Evolutionary conservation across 805 yeast species (phyloP), one percentile per base, ranked within the genome.

Genomic region (Schwanniomyces polymorphus): DNA sequence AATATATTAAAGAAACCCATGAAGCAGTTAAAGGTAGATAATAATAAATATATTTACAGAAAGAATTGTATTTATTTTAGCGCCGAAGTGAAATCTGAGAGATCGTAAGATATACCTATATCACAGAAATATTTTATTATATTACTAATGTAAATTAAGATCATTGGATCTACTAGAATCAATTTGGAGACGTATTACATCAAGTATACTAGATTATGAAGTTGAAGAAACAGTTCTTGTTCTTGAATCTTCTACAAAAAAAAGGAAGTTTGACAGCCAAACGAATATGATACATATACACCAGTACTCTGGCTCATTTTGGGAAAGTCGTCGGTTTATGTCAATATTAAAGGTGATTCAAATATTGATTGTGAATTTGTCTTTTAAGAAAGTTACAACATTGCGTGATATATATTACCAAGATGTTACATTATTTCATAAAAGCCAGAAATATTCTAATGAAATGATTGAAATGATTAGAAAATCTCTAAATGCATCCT

Each of bases 401-500:
- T 71, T 72, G 44, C 64, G 91, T 50, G 88, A 84, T 52, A 47
- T 85, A 0, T 85, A 70, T 63, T 85, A 85, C 59, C 70, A 70
- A 42, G 83, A 84, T 55, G 86, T 82, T 2, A 64, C 63, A 14
- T 54, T 84, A 16, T 85, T 81, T 58, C 50, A 59, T 16, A 57
- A 53, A 2, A 54, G 39, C 18, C 90, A 85, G 55, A 11, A 52
- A 0, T 55, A 50, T 4, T 78, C 80, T 1, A 75, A 76, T 43
- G 46, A 57, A 2, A 56, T 68, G 2, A 48, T 85, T 1, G 74
- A 70, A 12, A 53, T 57, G 16, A 47, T 84, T 0, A 63, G 75
- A 4, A 41, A 53, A 3, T 57, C 77, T 4, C 57, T 83, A 28
- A 65, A 61, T 1, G 65, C 76, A 3, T 52, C 73, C 0, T 57